Base-by-base conservation (phyloP, 2,329 filamentous ascomycete genomes). In the Coccinonectria pachysandricola region DNA sequence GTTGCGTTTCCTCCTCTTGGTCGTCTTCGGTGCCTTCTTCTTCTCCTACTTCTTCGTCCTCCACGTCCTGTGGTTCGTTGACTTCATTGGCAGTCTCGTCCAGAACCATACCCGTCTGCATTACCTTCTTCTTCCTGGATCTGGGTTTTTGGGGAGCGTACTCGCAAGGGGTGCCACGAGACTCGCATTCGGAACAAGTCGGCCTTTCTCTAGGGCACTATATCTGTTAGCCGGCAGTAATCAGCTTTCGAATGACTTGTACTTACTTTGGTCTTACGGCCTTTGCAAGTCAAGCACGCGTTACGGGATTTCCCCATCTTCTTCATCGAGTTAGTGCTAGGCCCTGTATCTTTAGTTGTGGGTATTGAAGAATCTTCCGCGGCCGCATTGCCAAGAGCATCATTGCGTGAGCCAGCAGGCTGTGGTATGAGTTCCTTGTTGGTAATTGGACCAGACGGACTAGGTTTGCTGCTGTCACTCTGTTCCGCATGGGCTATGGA, bases 181-280 rank as follows among this genome's bases (percentile, higher is more conserved):
- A 35, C 12, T 48, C 28, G 14, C 62, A 66, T 19, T 51, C 49
- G 6, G 42, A 43, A 33, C 63, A 66, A 2, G 40, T 40, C 4
- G 62, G 62, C 19, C 46, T 52, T 21, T 54, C 51, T 23, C 49
- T 56, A 8, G 60, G 51, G 22, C 62, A 66, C 59, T 63, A 12
- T 9, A 4, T 3, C 7, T 19, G 10, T 33, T 21, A 30, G 26
- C 11, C n/a, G n/a, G n/a, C n/a, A n/a, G n/a, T n/a, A n/a, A n/a
- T n/a, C n/a, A 3, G 8, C 11, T 4, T 7, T 19, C 9, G 4
- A 6, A 12, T 15, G 13, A 7, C 8, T 15, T 11, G 12, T 10
- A 28, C 48, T 31, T 36, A 59, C 61, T 52, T 62, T 64, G 19
- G 47, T 39, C 35, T 47, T 63, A 29, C 44, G 31, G 21, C 24